Base-by-base conservation (phyloP, 1,139 yeast species). In the Pichia sp. region DNA sequence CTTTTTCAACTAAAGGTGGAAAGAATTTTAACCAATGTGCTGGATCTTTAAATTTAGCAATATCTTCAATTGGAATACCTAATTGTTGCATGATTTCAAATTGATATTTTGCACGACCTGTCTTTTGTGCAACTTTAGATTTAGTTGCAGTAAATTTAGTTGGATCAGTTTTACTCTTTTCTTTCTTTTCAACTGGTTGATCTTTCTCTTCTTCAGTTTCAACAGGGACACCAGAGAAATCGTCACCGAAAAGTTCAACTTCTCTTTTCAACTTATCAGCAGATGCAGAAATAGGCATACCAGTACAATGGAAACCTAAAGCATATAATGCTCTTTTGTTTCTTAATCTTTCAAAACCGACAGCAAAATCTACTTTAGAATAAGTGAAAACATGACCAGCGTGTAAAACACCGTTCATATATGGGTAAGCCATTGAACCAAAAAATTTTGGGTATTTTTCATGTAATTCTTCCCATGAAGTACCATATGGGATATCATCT, bases 221-320 rank as follows among this genome's bases (percentile, higher is more conserved):
- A 29, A 80, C 73, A 34, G 64, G 62, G 39, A 53, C 58, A 10
- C 56, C 57, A 18, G 60, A 53, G 64, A 87, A 92, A 62, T 87
- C 90, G 32, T 70, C 74, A 44, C 99, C 98, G 67, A 92, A 92
- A 66, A 80, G 69, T 70, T 92, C 97, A 52, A 90, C 76, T 74
- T 92, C 98, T 68, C 98, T 81, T 64, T 81, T 80, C 62, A 94
- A 78, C 70, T 92, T 92, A 70, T 92, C 99, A 44, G 99, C 98
- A 63, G 96, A 79, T 25, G 98, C 92, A 72, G 81, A 85, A 67
- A 92, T 94, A 50, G 99, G 98, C 97, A 92, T 86, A 75, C 99
- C 99, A 41, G 98, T 92, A 77, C 98, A 94, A 70, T 92, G 99
- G 83, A 92, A 92, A 47, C 98, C 99, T 53, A 94, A 76, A 46